phyloP scores from a whole-genome alignment of 345 rosid genomes.

The Firmiana major region DNA sequence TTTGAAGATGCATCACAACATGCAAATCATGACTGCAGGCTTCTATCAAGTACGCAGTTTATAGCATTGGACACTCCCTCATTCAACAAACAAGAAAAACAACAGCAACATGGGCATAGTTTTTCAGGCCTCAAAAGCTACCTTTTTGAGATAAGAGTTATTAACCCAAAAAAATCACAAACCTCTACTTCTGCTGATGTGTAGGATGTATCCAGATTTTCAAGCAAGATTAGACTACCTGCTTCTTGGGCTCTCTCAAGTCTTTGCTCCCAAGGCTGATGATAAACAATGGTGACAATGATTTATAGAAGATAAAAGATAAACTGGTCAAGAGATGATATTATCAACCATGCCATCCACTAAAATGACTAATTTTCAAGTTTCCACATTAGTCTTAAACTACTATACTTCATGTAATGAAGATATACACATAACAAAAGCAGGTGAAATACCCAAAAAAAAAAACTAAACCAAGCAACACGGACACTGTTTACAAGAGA shows the following conservation, averaged over 20 bases:
- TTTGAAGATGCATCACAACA: background rate
- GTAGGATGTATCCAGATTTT: conserved; percentile 53
- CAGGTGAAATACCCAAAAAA: background rate
- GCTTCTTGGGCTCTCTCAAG: conserved; percentile 31
- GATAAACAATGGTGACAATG: conserved; percentile 9
- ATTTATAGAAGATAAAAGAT: background rate
- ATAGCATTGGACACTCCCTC: background rate
- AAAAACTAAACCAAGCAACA: background rate
- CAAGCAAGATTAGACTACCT: conserved; percentile 37
- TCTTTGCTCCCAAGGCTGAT: conserved; percentile 48
- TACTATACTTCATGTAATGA: background rate
- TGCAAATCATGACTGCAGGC: background rate
- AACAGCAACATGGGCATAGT: background rate
- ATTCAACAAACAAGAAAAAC: background rate
- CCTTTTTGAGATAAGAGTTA: background rate
- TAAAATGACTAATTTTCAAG: background rate
- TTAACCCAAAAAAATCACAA: conserved; percentile 16
- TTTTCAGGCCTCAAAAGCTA: background rate
- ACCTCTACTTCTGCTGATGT: conserved; percentile 62
- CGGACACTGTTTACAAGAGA: background rate
- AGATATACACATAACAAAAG: background rate
- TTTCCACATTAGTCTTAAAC: background rate
- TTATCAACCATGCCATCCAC: background rate
- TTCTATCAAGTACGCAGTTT: background rate
- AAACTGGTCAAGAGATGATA: conserved; percentile 1